Base-by-base conservation (phyloP, 1,139 yeast species). In the Protomyces lactucae-debilis region DNA sequence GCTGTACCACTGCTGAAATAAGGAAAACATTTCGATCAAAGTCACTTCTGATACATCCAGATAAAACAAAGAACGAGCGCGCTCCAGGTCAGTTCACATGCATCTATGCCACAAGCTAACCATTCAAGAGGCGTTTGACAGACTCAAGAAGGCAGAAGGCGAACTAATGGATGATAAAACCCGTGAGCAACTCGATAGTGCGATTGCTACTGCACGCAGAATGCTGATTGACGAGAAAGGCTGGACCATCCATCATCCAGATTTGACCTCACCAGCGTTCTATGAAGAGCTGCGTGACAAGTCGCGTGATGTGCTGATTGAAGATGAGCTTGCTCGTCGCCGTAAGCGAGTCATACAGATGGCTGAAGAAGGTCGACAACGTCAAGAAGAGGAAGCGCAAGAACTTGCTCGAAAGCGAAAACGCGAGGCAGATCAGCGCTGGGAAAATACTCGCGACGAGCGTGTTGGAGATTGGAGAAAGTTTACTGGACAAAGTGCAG, bases 41-140 rank as follows among this genome's bases (percentile, higher is more conserved):
- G 72, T 84, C 89, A 8, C 74, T 85, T 52, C 73, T 85, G 67
- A 83, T 86, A 46, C 92, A 86, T 72, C 92, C 92, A 0, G 92
- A 86, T 71, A 85, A 85, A 70, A 79, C 83, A 1, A 73, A 76
- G 55, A 82, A 86, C 69, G 57, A 40, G 35, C 53, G 54, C 45
- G 63, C 63, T 10, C 63, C 63, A 35, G 63, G 63, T 43, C 9
- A 14, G 57, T 25, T 14, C 0, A 6, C 36, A 21, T 40, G 23
- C 21, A 40, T 25, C 28, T 23, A 12, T 23, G 39, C 21, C 4
- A 8, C 39, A 63, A 36, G 21, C 46, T 36, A 8, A 51, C 77
- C 21, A 89, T 90, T 0, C 83, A 88, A 0, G 79, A 76, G 52
- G 90, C 91, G 0, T 86, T 86, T 71, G 87, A 85, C 70, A 68